These are phyloP conservation scores for Vitis labrusca DNA, from an alignment of 164 flowering plant species.

Conservation along the genomic window DNA sequence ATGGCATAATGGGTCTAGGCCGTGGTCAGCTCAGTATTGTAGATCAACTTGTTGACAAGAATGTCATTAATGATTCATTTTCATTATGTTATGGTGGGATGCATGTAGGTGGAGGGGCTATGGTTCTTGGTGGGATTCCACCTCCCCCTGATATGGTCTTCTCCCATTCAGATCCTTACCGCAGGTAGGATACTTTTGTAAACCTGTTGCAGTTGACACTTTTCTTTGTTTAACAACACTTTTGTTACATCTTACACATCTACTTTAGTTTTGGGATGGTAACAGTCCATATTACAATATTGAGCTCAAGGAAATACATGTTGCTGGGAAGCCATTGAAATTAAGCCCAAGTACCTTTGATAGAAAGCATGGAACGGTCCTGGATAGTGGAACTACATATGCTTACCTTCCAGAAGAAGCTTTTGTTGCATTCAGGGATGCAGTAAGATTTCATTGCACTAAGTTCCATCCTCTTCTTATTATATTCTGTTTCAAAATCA, in stretches of 20 bases:
- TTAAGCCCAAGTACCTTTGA: slow-evolving; percentile 70
- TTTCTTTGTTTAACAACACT: slow-evolving; percentile 12
- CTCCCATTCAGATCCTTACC: slow-evolving; percentile 67
- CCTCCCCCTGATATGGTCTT: slow-evolving; percentile 81
- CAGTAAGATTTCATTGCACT: slow-evolving; percentile 58
- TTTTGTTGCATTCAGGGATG: slow-evolving; percentile 68
- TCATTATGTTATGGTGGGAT: slow-evolving; percentile 97
- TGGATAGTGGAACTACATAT: slow-evolving; percentile 99
- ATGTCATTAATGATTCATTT: slow-evolving; percentile 89
- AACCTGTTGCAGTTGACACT: too few relatives aligned
- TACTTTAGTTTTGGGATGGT: slow-evolving; percentile 97
- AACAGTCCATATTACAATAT: slow-evolving; percentile 99
- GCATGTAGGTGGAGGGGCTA: slow-evolving; percentile 95
- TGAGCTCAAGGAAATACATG: slow-evolving; percentile 90
- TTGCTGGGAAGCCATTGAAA: slow-evolving; percentile 78
- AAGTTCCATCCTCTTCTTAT: too few relatives aligned
- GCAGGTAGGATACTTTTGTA: slow-evolving; percentile 56
- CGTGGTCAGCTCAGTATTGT: slow-evolving; percentile 89
- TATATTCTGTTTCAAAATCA: too few relatives aligned
- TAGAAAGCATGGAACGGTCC: slow-evolving; percentile 87
- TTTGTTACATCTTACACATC: slow-evolving; percentile 86
- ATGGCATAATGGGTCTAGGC: slow-evolving; percentile 98
- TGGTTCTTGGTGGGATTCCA: slow-evolving; percentile 90
- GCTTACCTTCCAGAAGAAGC: slow-evolving; percentile 93
- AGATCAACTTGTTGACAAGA: slow-evolving; percentile 90